These are phyloP conservation scores for Elsinoe fawcettii DNA, from an alignment of 2,329 filamentous ascomycete species.

Conservation along the genomic window DNA sequence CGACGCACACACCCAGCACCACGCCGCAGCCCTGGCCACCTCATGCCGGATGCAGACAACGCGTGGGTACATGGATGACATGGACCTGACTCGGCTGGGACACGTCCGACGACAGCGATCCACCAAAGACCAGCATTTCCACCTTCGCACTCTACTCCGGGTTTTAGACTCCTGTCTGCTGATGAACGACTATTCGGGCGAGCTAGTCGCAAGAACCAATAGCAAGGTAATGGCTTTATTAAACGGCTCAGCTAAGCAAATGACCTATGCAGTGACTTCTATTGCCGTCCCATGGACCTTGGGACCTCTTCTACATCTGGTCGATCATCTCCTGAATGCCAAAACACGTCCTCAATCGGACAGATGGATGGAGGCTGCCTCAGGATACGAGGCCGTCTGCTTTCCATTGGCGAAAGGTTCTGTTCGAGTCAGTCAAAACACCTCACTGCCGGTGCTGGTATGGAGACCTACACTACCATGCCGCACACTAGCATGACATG, in stretches of 20 bases:
- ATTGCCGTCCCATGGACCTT: background rate
- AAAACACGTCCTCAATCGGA: background rate
- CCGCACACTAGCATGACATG: background rate
- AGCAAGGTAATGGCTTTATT: background rate
- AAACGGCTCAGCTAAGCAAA: background rate
- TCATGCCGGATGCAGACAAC: background rate
- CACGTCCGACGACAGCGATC: background rate
- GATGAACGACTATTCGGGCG: background rate
- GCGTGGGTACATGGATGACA: background rate
- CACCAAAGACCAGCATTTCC: background rate
- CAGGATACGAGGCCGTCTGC: background rate
- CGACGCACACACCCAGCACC: background rate
- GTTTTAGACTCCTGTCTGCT: background rate
- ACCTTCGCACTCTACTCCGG: background rate
- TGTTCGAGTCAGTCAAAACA: background rate
- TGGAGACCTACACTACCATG: background rate
- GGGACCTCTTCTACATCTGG: background rate
- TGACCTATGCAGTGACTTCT: background rate
- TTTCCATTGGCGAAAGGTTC: background rate
- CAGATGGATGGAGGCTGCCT: background rate
- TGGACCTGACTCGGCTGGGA: background rate
- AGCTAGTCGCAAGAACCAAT: background rate
- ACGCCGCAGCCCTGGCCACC: background rate
- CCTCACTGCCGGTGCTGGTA: background rate
- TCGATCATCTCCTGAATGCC: background rate